Evolutionary conservation across 164 flowering plant species (phyloP).

Genomic region (Macadamia integrifolia): DNA sequence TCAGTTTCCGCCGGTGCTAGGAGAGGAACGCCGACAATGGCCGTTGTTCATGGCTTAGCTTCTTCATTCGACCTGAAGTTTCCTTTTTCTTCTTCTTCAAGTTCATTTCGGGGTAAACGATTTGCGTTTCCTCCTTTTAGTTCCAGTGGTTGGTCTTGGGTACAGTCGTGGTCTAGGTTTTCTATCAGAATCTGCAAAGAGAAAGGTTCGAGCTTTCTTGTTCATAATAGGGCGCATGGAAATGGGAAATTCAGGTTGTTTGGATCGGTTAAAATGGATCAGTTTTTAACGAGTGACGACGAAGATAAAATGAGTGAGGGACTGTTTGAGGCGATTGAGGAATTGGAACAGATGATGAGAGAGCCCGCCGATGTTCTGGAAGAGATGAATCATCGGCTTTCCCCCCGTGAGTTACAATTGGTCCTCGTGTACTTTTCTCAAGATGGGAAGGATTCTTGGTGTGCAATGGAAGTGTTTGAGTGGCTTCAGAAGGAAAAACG

Average conservation of each 20-base stretch:
- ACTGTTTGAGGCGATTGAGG: slow-evolving; percentile 84
- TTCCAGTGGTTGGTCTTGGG: not conserved
- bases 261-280: slow-evolving; percentile 54
- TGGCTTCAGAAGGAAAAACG: slow-evolving; percentile 82
- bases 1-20: not conserved
- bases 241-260: slow-evolving; percentile 32
- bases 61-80: slow-evolving; percentile 1
- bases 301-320: slow-evolving; percentile 72
- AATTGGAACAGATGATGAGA: slow-evolving; percentile 71
- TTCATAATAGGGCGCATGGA: slow-evolving; percentile 17
- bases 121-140: slow-evolving; percentile 4
- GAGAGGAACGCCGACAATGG: not conserved
- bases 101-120: slow-evolving; percentile 5
- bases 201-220: slow-evolving; percentile 15
- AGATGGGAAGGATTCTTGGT: slow-evolving; percentile 95
- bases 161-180: slow-evolving; percentile 18
- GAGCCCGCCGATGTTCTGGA: slow-evolving; percentile 85
- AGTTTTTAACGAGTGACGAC: slow-evolving; percentile 47
- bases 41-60: slow-evolving; percentile 2
- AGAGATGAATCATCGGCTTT: slow-evolving; percentile 68
- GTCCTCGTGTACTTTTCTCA: slow-evolving; percentile 87
- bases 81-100: not conserved
- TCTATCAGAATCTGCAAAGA: slow-evolving; percentile 8
- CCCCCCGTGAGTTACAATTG: slow-evolving; percentile 70
- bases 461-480: slow-evolving; percentile 90